A percentile compares a stretch with the other conserved stretches of the same genome.
phyloP scores from a whole-genome alignment of 2,329 filamentous ascomycete genomes.

The Aspergillus hiratsukae region DNA sequence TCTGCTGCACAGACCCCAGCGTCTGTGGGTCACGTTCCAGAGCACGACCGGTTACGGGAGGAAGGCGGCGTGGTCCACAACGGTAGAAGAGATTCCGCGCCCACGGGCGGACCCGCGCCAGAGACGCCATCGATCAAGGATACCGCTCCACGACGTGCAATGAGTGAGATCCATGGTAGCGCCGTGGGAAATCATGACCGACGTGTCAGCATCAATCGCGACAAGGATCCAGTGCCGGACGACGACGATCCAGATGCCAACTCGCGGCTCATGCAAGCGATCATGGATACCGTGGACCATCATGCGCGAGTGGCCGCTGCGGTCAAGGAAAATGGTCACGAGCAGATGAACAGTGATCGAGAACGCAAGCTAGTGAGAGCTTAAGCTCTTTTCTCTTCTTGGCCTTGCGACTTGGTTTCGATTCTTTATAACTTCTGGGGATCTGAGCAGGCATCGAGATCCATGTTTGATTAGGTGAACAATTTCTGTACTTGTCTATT shows the following conservation, averaged over 20 bases:
- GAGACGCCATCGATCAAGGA: constrained; percentile 20
- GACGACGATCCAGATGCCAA: constrained; percentile 38
- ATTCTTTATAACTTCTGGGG: constrained; percentile 10
- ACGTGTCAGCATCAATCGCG: constrained; percentile 16
- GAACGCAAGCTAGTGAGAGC: constrained; percentile 26
- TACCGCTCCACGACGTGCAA: constrained; percentile 32
- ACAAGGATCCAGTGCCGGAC: constrained; percentile 16
- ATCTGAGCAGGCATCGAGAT: not conserved
- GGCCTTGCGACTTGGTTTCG: constrained; percentile 6
- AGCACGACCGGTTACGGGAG: constrained; percentile 5
- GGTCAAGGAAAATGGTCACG: constrained; percentile 24
- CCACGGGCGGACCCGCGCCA: constrained; percentile 17
- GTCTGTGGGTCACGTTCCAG: constrained; percentile 2
- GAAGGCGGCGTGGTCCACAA: constrained; percentile 1
- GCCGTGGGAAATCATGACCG: constrained; percentile 16
- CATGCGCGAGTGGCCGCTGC: constrained; percentile 33
- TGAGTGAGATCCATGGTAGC: constrained; percentile 34
- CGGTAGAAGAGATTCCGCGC: constrained; percentile 19
- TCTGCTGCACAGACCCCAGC: constrained; percentile 8
- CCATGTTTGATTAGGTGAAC: constrained; percentile 2
- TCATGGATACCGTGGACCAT: constrained; percentile 40
- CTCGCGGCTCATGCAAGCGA: constrained; percentile 39
- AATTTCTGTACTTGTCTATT: constrained; percentile 5
- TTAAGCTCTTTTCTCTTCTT: constrained; percentile 9
- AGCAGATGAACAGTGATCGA: constrained; percentile 17